Evolutionary conservation across 2,329 filamentous ascomycete genomes (phyloP), one percentile per base, ranked within the genome.

Genomic region (Penicillium hordei): DNA sequence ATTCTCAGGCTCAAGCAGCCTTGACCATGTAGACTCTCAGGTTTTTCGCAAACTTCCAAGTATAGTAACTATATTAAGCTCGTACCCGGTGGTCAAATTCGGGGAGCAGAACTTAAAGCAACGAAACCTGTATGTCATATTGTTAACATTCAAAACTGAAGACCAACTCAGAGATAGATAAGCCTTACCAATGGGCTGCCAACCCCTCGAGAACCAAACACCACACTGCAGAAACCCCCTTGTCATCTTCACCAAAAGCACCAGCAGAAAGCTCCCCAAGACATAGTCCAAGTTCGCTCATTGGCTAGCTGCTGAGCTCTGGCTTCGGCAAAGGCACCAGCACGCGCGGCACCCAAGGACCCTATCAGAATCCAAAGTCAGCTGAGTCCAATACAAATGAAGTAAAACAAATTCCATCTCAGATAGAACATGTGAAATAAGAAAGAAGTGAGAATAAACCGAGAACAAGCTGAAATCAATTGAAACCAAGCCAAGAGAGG

Each of bases 251-350:
- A 31, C 38, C 36, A 2, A 34, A 33, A 44, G 38, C 49, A 52
- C 27, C 29, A 33, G 21, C 38, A 52, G 27, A 52, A 25, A 34
- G 38, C 39, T 52, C 49, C 15, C 49, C 29, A 10, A 34, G 21
- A 33, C 6, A 10, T 12, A 33, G 21, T 19, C 49, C 21, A 8
- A 31, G 38, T 9, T 33, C 10, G 15, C 39, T 52, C 9, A 44
- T 52, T 52, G 49, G 17, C 19, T 34, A 52, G 27, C 49, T 52
- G 38, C 38, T 27, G 17, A 43, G 29, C 38, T 52, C 49, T 9
- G 40, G 39, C 49, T 52, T 27, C 39, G 21, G 39, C 27, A 44
- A 52, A 44, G 15, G 4, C 27, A 34, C 6, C 49, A 44, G 39
- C 38, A 34, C 19, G 21, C 25, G 10, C 15, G 39, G 39, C 39